Base-by-base conservation (phyloP, 495 filamentous ascomycete species). In the Podospora pseudopauciseta region DNA sequence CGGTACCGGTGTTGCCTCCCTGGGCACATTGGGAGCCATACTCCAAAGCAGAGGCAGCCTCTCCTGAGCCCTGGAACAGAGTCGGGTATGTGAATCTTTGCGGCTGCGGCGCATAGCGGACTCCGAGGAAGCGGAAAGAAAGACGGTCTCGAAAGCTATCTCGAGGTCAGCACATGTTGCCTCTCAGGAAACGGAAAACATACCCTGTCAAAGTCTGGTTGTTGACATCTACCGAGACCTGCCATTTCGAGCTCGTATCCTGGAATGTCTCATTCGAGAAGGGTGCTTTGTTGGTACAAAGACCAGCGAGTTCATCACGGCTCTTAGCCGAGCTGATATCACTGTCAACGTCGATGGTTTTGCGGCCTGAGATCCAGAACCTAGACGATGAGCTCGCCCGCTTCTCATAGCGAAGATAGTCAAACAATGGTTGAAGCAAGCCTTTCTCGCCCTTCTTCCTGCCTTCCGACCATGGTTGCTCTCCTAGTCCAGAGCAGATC, bases 111-210 rank as follows among this genome's bases (percentile, higher is more conserved):
- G 81, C 80, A 66, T 80, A 82, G 49, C 80, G 74, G 32, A 82
- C 68, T 18, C 81, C 81, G 18, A 81, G 67, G 67, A 82, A 83
- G 20, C 85, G 83, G 66, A 86, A 88, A 44, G 80, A 84, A 18
- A 85, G 67, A 27, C 78, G 79, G 72, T 87, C 84, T 3, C 85
- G 82, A 68, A 80, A 86, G 0, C 80, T 78, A 19, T 19, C 16
- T 0, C 1, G 55, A 23, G 54, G 55, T 70, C 19, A 65, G 63
- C 39, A 16, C 23, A 28, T 54, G 13, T 18, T 6, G 20, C 18
- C 27, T 32, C 70, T 65, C 20, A 20, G 2, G 32, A 20, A 23
- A 44, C 53, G 15, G 19, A 28, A 54, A n/a, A 70, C 71, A 5
- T 72, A 83, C 80, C 80, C 82, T 4, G 78, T 82, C 5, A 84